Base-by-base conservation (phyloP, 306 rosid species). In the Castanea crenata region DNA sequence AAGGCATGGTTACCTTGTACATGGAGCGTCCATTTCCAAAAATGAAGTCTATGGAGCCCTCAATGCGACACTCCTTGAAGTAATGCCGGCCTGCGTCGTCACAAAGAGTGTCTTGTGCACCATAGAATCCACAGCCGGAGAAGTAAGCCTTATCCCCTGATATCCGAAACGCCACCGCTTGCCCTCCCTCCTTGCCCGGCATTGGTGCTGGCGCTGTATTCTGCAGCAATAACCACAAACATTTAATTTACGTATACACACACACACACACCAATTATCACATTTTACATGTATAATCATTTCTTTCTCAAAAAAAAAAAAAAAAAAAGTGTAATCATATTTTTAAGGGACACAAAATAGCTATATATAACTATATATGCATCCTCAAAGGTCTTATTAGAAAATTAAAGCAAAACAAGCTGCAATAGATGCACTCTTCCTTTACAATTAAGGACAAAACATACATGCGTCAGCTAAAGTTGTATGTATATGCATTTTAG, bases 131-230 rank as follows among this genome's bases (percentile, higher is more conserved):
- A 52, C 97, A 94, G 0, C 96, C 96, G 7, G 88, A 86, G 87
- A 94, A 94, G 81, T 92, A 92, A 0, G 98, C 97, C 79, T 94
- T 94, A 84, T 94, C 98, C 0, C 98, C 96, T 0, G 97, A 89
- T 67, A 90, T 94, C 3, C 97, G 75, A 80, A 94, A 90, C 54
- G 98, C 96, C 78, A 77, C 94, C 78, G 97, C 98, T 62, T 94
- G 97, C 94, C 96, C 88, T 31, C 98, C 98, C 61, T 94, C 88
- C 96, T 90, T 92, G 61, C 98, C 97, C n/a, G 97, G 98, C 96
- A 80, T 73, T 9, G 97, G 97, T 51, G 96, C 97, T 3, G 98
- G 98, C 23, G 98, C 93, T 19, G 98, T 94, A 75, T 92, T 94
- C 98, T 93, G 88, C 72, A 34, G 15, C 5, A 1, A 46, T 71